phyloP scores from a whole-genome alignment of 2,329 filamentous ascomycete species.

The Colletotrichum plurivorum region DNA sequence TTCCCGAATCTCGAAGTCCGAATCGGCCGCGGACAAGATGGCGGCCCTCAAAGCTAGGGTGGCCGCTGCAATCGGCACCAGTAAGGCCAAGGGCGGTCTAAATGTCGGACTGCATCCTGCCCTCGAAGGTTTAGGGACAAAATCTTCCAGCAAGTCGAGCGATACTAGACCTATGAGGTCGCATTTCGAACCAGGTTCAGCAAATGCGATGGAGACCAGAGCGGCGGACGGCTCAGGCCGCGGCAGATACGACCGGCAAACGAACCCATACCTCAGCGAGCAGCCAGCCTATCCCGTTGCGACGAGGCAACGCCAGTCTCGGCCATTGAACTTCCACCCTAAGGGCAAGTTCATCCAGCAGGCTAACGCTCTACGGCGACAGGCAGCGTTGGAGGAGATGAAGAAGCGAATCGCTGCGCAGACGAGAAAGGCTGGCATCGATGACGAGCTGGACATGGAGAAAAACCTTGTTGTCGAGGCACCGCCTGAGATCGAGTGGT shows the following conservation, averaged over 20 bases:
- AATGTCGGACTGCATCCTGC: conserved; percentile 85
- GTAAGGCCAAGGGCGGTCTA: conserved; percentile 75
- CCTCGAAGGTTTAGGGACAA: conserved; percentile 70
- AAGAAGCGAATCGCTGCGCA: conserved; percentile 93
- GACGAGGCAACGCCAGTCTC: conserved; percentile 76
- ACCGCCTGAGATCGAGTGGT: conserved; percentile 95
- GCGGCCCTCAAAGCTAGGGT: conserved; percentile 86
- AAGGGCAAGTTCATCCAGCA: conserved; percentile 98
- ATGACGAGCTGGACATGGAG: conserved; percentile 90
- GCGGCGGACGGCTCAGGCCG: conserved; percentile 54
- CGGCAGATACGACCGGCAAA: conserved; percentile 46
- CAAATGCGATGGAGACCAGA: conserved; percentile 38
- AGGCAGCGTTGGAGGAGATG: conserved; percentile 92
- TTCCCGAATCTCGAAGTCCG: conserved; percentile 68
- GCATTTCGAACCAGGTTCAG: conserved; percentile 38
- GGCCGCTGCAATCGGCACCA: conserved; percentile 77
- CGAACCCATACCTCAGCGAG: conserved; percentile 88
- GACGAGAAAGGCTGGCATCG: conserved; percentile 90
- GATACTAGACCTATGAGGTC: conserved; percentile 42
- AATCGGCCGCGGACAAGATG: conserved; percentile 75
- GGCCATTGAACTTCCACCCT: conserved; percentile 89
- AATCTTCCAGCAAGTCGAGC: conserved; percentile 56
- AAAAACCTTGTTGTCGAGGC: conserved; percentile 88
- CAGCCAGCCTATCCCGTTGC: conserved; percentile 72
- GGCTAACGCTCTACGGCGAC: conserved; percentile 88